phyloP scores from a whole-genome alignment of 2,329 filamentous ascomycete genomes.

The Davidsoniella neocaledoniae region DNA sequence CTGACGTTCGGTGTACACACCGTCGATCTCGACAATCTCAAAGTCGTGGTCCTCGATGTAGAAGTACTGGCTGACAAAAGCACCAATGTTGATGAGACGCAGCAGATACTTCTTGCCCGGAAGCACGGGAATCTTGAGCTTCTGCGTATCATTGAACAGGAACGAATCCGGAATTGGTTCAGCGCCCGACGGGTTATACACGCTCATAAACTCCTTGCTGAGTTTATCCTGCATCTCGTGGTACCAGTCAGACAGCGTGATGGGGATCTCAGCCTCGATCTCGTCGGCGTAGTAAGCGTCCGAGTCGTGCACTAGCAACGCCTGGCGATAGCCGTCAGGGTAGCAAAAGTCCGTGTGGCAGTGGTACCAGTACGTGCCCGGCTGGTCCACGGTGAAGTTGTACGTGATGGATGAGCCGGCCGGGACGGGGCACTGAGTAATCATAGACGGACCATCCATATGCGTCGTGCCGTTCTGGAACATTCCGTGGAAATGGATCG shows the following conservation, averaged over 20 bases:
- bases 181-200: slow-evolving; percentile 31
- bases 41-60: slow-evolving; percentile 26
- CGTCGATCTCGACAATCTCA: slow-evolving; percentile 28
- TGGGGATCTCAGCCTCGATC: slow-evolving; percentile 35
- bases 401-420: slow-evolving; percentile 38
- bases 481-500: slow-evolving; percentile 44
- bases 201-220: slow-evolving; percentile 28
- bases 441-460: slow-evolving; percentile 42
- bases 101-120: slow-evolving; percentile 36
- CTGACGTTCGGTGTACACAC: slow-evolving; percentile 29
- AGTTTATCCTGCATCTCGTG: slow-evolving; percentile 36
- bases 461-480: slow-evolving; percentile 38
- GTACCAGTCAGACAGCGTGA: slow-evolving; percentile 46
- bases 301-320: slow-evolving; percentile 38
- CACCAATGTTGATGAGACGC: slow-evolving; percentile 35
- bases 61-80: slow-evolving; percentile 32
- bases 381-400: slow-evolving; percentile 37
- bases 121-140: slow-evolving; percentile 26
- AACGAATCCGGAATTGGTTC: slow-evolving; percentile 38
- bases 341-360: slow-evolving; percentile 35
- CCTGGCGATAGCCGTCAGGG: slow-evolving; percentile 39
- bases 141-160: slow-evolving; percentile 34
- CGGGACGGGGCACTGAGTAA: slow-evolving; percentile 40
- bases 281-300: slow-evolving; percentile 28
- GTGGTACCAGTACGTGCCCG: slow-evolving; percentile 48